Percentiles rank a stretch among this genome's conserved stretches.
Evolutionary conservation across 2,329 filamentous ascomycete species (phyloP).

Genomic region (Exserohilum rostratum): DNA sequence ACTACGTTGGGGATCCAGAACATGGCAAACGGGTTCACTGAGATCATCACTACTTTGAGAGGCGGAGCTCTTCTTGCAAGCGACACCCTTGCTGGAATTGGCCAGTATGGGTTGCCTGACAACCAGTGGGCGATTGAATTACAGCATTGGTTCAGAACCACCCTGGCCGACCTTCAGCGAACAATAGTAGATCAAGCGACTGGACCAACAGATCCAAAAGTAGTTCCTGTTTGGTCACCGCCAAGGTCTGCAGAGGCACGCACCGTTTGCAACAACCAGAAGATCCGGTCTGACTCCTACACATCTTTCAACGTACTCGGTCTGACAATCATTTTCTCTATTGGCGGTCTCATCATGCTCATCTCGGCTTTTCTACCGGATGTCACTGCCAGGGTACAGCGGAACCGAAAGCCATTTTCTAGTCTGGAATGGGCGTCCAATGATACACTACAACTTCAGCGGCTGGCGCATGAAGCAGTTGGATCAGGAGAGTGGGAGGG

Average conservation of each 20-base stretch:
- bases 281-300: conserved; percentile 26
- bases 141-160: conserved; percentile 34
- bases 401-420: conserved; percentile 4
- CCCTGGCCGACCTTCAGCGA: conserved; percentile 39
- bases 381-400: neutral
- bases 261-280: conserved; percentile 27
- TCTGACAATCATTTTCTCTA: conserved; percentile 16
- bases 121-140: conserved; percentile 49
- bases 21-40: conserved; percentile 12
- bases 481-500: conserved; percentile 14
- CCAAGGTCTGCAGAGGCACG: conserved; percentile 9
- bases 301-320: conserved; percentile 31
- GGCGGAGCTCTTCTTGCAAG: conserved; percentile 16
- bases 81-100: conserved; percentile 13
- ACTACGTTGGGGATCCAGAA: conserved; percentile 7
- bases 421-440: conserved; percentile 21
- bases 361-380: neutral
- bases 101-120: conserved; percentile 28
- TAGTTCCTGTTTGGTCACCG: conserved; percentile 10
- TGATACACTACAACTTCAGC: conserved; percentile 26
- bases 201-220: conserved; percentile 7
- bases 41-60: neutral
- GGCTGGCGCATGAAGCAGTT: conserved; percentile 28
- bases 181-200: conserved; percentile 19
- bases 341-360: conserved; percentile 26